Evolutionary conservation across 805 yeast genomes (phyloP).

Genomic region (Wickerhamiella lipophila): DNA sequence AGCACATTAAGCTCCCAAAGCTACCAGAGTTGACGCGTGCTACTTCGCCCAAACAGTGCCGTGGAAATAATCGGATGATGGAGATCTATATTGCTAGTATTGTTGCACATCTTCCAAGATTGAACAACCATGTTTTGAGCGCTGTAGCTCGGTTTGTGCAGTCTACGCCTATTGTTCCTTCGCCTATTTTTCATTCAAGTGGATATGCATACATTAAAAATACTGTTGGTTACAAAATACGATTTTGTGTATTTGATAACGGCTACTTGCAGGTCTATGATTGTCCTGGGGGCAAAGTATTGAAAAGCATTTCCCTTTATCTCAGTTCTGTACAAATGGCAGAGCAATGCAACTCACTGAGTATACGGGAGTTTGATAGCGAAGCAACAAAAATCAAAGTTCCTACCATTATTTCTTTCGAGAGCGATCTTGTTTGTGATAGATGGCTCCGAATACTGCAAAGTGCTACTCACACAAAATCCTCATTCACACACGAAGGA

Average conservation of each 20-base stretch:
- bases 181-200: conserved; percentile 3
- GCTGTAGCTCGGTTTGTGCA: background rate
- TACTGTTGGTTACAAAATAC: conserved; percentile 6
- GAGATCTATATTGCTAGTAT: conserved; percentile 1
- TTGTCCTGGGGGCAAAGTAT: conserved; percentile 5
- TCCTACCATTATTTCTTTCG: background rate
- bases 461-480: conserved; percentile 4
- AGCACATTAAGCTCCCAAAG: background rate
- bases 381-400: background rate
- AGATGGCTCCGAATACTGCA: conserved; percentile 8
- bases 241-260: conserved; percentile 2
- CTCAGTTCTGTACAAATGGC: conserved; percentile 6
- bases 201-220: background rate
- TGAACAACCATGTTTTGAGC: background rate
- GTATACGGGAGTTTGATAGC: conserved; percentile 3
- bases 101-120: background rate
- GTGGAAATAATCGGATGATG: background rate
- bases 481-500: background rate
- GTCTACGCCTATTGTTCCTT: conserved; percentile 1
- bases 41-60: background rate
- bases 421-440: background rate
- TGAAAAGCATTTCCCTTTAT: conserved; percentile 4
- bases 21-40: background rate
- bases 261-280: conserved; percentile 3
- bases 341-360: background rate